These are phyloP conservation scores for Hygrophila difformis DNA, from an alignment of 257 asterid genomes.

Conservation along the genomic window DNA sequence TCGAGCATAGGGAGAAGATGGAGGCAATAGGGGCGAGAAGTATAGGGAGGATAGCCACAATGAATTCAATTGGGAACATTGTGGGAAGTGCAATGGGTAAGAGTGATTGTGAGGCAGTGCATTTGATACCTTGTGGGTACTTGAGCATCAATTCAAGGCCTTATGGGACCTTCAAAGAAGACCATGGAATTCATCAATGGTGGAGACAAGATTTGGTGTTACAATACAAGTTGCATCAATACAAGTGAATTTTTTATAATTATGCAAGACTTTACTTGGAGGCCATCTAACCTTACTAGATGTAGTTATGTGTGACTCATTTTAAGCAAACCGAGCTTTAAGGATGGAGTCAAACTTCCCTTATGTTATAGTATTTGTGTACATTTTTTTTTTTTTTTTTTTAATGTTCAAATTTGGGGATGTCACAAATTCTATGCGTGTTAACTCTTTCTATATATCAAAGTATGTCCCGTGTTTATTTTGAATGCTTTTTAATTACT, in stretches of 20 bases:
- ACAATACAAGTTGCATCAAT: slow-evolving; percentile 27
- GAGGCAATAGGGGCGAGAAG: slow-evolving; percentile 37
- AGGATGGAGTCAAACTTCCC: too few relatives aligned
- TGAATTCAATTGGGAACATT: slow-evolving; percentile 49
- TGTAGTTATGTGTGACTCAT: too few relatives aligned
- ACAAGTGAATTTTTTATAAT: slow-evolving; percentile 19
- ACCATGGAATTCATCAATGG: slow-evolving; percentile 73
- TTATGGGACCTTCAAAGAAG: slow-evolving; percentile 28
- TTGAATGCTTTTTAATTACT: too few relatives aligned
- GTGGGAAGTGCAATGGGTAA: slow-evolving; percentile 32
- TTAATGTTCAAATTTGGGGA: too few relatives aligned
- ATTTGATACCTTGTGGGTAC: slow-evolving; percentile 63
- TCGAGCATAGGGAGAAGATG: slow-evolving; percentile 62
- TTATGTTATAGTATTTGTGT: too few relatives aligned
- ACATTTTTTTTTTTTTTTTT: too few relatives aligned
- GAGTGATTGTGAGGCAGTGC: slow-evolving; percentile 36
- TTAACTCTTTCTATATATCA: too few relatives aligned
- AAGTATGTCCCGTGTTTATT: too few relatives aligned
- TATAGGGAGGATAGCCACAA: slow-evolving; percentile 50
- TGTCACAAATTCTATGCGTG: too few relatives aligned
- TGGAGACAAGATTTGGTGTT: slow-evolving; percentile 44
- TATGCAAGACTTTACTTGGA: too few relatives aligned
- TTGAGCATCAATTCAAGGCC: slow-evolving; percentile 31
- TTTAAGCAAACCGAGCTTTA: too few relatives aligned
- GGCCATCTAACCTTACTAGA: too few relatives aligned